Conservation (phyloP, 2,329 filamentous ascomycete genomes). For the Arthrobotrys pseudoclavata region DNA sequence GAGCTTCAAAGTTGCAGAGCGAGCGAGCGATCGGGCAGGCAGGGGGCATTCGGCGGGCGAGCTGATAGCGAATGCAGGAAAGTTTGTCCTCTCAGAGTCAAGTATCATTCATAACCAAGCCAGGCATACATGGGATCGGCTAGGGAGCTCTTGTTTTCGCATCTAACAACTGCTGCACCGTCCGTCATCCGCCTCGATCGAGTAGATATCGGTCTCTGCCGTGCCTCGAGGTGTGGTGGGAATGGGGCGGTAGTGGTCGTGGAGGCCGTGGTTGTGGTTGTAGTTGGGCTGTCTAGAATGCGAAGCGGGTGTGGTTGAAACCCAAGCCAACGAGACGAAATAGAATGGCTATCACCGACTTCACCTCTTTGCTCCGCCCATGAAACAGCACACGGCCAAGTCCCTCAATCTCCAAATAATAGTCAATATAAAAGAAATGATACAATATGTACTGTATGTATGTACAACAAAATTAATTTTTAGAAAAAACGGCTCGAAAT, state of each 20-base stretch:
- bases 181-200: conserved; percentile 15
- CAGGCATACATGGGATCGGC: conserved; percentile 36
- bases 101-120: conserved; percentile 4
- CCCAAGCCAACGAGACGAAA: no score
- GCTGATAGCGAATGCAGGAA: conserved; percentile 42
- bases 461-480: no score
- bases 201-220: conserved; percentile 17
- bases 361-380: not conserved
- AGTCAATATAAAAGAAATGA: no score
- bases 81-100: conserved; percentile 37
- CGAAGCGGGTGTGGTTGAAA: conserved; percentile 1
- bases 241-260: not conserved
- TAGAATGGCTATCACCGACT: not conserved
- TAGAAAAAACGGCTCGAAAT: no score
- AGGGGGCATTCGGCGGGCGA: conserved; percentile 37
- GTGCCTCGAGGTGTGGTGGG: conserved; percentile 6
- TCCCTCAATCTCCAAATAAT: not conserved
- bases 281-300: not conserved
- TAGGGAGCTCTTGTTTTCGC: conserved; percentile 42
- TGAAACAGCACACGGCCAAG: not conserved
- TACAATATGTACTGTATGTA: no score
- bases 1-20: conserved; percentile 26
- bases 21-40: conserved; percentile 13
- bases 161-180: conserved; percentile 6
- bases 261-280: not conserved